Evolutionary conservation across 2,329 filamentous ascomycete genomes (phyloP).

Genomic region (Zalaria obscura): DNA sequence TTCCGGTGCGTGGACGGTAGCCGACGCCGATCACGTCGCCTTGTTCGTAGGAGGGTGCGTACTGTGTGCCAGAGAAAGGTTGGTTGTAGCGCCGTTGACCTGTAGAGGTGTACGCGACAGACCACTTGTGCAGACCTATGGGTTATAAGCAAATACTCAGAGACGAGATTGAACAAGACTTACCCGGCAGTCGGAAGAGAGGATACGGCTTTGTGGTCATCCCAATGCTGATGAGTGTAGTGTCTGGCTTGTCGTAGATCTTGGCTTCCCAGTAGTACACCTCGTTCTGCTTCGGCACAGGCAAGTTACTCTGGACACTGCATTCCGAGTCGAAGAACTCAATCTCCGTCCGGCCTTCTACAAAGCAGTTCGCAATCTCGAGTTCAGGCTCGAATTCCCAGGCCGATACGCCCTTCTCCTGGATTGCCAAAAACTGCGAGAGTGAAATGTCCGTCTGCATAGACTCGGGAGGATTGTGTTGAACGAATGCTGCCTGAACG

Average conservation of each 20-base stretch:
- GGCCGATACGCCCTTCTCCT: slow-evolving; percentile 98
- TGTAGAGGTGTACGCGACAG: slow-evolving; percentile 78
- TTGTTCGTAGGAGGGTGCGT: slow-evolving; percentile 75
- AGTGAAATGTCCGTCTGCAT: slow-evolving; percentile 92
- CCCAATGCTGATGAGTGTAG: slow-evolving; percentile 74
- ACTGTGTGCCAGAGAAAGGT: slow-evolving; percentile 65
- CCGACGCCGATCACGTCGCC: slow-evolving; percentile 94
- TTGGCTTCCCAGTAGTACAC: slow-evolving; percentile 99
- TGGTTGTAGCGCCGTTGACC: slow-evolving; percentile 85
- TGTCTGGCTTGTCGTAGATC: slow-evolving; percentile 93
- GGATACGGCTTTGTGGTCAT: slow-evolving; percentile 97
- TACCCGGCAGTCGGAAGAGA: slow-evolving; percentile 84
- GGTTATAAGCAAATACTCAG: background rate
- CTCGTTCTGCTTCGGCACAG: slow-evolving; percentile 96
- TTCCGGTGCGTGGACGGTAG: slow-evolving; percentile 85
- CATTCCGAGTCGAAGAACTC: slow-evolving; percentile 98
- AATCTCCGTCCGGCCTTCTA: slow-evolving; percentile 89
- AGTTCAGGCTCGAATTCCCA: slow-evolving; percentile 99
- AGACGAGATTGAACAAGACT: slow-evolving; percentile 15
- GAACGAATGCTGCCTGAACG: slow-evolving; percentile 60
- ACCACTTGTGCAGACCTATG: slow-evolving; percentile 79
- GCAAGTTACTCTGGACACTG: slow-evolving; percentile 91
- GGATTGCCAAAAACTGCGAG: slow-evolving; percentile 93
- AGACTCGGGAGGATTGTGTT: slow-evolving; percentile 89
- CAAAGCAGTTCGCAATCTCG: slow-evolving; percentile 97